Evolutionary conservation across 2,329 filamentous ascomycete species (phyloP).

Genomic region (Penicillium sp.): DNA sequence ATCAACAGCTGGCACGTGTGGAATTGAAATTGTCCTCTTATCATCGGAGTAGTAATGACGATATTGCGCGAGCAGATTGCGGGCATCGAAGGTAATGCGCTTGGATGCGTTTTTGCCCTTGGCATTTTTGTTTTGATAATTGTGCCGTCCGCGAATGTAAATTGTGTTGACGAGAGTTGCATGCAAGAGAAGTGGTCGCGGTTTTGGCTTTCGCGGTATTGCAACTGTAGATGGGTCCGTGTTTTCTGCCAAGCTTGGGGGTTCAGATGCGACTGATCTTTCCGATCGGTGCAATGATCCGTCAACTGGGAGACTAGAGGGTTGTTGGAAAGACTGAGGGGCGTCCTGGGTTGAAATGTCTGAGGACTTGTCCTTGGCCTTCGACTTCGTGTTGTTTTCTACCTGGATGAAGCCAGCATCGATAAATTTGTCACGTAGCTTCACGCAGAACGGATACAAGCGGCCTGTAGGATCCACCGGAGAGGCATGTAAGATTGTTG

Average conservation of each 20-base stretch:
- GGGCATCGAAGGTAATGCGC: slow-evolving; percentile 49
- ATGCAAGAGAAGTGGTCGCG: slow-evolving; percentile 67
- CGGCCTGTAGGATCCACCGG: slow-evolving; percentile 41
- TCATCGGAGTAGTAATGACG: slow-evolving; percentile 35
- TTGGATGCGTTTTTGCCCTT: slow-evolving; percentile 15
- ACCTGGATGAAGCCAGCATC: slow-evolving; percentile 43
- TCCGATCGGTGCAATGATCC: slow-evolving; percentile 1
- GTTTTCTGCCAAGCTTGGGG: not conserved
- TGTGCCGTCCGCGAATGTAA: slow-evolving; percentile 50
- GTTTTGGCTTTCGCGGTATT: slow-evolving; percentile 19
- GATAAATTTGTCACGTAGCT: slow-evolving; percentile 42
- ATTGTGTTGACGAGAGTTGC: slow-evolving; percentile 84
- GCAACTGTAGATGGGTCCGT: slow-evolving; percentile 11
- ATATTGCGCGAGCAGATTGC: slow-evolving; percentile 33
- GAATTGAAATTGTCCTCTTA: slow-evolving; percentile 19
- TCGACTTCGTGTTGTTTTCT: slow-evolving; percentile 22
- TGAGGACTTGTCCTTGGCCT: not conserved
- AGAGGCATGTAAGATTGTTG: slow-evolving; percentile 42
- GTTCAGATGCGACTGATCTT: not conserved
- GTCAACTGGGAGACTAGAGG: not conserved
- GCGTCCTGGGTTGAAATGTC: not conserved
- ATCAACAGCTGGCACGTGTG: slow-evolving; percentile 6
- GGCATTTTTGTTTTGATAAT: slow-evolving; percentile 8
- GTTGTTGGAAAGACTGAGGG: no score
- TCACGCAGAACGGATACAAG: slow-evolving; percentile 42